Evolutionary conservation across 495 filamentous ascomycete genomes (phyloP).

Genomic region (Annulohypoxylon moriforme): DNA sequence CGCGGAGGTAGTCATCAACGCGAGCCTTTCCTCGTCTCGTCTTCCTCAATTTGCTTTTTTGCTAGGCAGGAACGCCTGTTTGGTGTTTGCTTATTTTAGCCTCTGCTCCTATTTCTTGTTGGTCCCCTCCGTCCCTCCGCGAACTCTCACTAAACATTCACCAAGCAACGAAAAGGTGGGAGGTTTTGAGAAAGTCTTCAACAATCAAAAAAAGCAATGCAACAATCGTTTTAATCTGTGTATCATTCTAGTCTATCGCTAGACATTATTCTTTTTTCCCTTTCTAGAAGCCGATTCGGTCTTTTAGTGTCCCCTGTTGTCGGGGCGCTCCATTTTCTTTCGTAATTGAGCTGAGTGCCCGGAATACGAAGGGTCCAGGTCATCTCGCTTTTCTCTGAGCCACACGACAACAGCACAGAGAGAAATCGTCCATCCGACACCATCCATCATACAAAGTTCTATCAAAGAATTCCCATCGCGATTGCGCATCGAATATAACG

Average conservation of each 20-base stretch:
- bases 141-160: constrained; percentile 1
- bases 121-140: constrained; percentile 14
- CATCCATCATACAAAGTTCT: not conserved
- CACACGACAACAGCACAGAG: constrained; percentile 6
- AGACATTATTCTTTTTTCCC: constrained; percentile 17
- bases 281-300: constrained; percentile 3
- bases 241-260: constrained; percentile 36
- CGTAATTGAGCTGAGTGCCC: constrained; percentile 22
- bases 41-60: constrained; percentile 35
- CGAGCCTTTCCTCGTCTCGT: constrained; percentile 34
- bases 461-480: constrained; percentile 11
- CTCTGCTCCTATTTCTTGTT: constrained; percentile 30
- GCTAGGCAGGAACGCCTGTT: constrained; percentile 6
- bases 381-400: constrained; percentile 21
- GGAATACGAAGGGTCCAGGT: constrained; percentile 37
- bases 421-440: constrained; percentile 10
- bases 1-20: constrained; percentile 16
- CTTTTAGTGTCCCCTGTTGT: not conserved
- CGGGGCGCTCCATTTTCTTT: constrained; percentile 20
- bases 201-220: constrained; percentile 28
- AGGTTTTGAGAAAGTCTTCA: constrained; percentile 15
- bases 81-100: constrained; percentile 29
- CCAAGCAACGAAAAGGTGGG: constrained; percentile 19
- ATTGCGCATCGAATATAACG: constrained; percentile 22
- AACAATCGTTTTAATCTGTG: constrained; percentile 28